These are phyloP conservation scores for Fusarium liriodendri DNA, from an alignment of 2,329 filamentous ascomycete species.

Conservation along the genomic window DNA sequence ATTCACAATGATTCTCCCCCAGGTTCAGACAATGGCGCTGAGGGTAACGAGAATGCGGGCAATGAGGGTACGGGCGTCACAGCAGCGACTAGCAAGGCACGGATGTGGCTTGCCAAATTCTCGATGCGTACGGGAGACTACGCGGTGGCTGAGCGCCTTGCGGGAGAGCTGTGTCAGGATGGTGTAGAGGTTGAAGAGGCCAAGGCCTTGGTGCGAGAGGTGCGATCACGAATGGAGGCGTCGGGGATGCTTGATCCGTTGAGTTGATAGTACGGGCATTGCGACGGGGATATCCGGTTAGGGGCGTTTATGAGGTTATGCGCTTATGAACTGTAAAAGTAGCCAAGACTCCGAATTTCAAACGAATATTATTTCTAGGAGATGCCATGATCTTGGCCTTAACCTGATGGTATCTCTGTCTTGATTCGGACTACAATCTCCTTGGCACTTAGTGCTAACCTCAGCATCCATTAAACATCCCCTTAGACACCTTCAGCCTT, in stretches of 20 bases:
- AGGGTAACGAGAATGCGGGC: constrained; percentile 48
- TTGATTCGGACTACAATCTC: not conserved
- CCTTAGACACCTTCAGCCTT: not conserved
- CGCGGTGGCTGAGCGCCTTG: constrained; percentile 79
- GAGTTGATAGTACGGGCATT: constrained; percentile 31
- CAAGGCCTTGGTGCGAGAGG: constrained; percentile 89
- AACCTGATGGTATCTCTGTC: not conserved
- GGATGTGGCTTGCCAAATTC: constrained; percentile 91
- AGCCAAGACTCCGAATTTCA: not conserved
- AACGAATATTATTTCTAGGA: not conserved
- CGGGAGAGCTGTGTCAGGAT: constrained; percentile 93
- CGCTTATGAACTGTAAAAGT: constrained; percentile 22
- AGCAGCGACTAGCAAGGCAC: constrained; percentile 88
- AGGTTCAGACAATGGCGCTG: constrained; percentile 52
- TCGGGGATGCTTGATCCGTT: constrained; percentile 46
- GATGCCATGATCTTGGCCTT: not conserved
- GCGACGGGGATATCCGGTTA: not conserved
- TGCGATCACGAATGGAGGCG: constrained; percentile 79
- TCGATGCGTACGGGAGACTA: constrained; percentile 83
- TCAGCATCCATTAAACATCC: not conserved
- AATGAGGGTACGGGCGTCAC: constrained; percentile 83
- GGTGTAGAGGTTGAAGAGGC: constrained; percentile 97
- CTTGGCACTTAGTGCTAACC: not conserved
- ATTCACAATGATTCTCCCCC: constrained; percentile 66
- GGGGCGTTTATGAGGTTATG: constrained; percentile 15